phyloP scores from a whole-genome alignment of 345 rosid genomes.

The Anastatica hierochuntica region DNA sequence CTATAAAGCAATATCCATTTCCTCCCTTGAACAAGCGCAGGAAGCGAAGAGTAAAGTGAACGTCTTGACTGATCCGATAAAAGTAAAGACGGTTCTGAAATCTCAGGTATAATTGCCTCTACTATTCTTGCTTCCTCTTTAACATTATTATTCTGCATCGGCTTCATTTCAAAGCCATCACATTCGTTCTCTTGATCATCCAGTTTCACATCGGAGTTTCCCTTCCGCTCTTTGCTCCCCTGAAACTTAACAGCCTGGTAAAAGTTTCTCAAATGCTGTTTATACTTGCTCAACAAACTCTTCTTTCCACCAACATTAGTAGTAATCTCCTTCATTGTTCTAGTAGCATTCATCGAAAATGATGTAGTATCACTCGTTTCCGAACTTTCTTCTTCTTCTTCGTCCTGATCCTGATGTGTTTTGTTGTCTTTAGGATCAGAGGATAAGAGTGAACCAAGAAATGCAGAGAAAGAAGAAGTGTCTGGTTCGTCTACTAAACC shows the following conservation, averaged over 20 bases:
- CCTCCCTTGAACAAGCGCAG: conserved; percentile 82
- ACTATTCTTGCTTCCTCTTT: conserved; percentile 27
- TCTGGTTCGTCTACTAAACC: conserved; percentile 63
- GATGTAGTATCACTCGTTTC: conserved; percentile 34
- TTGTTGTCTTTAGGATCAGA: conserved; percentile 30
- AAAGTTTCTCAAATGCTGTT: conserved; percentile 52
- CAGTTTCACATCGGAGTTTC: conserved; percentile 29
- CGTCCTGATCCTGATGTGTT: conserved; percentile 28
- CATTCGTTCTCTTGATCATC: conserved; percentile 30
- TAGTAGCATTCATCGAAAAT: conserved; percentile 22
- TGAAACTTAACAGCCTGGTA: conserved; percentile 44
- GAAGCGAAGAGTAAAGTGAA: conserved; percentile 62
- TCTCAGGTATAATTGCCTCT: conserved; percentile 24
- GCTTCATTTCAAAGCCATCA: conserved; percentile 56
- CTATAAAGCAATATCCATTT: conserved; percentile 92
- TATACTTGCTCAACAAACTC: conserved; percentile 63
- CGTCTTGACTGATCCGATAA: conserved; percentile 56
- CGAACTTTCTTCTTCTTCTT: conserved; percentile 32
- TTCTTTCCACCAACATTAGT: conserved; percentile 30
- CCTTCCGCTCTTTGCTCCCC: conserved; percentile 39
- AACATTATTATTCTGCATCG: conserved; percentile 30
- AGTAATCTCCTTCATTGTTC: conserved; percentile 42
- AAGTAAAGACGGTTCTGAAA: conserved; percentile 81
- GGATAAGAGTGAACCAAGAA: conserved; percentile 72
- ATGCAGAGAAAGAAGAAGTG: conserved; percentile 89